phyloP scores from a whole-genome alignment of 2,329 filamentous ascomycete genomes.

The Fusarium globosum region DNA sequence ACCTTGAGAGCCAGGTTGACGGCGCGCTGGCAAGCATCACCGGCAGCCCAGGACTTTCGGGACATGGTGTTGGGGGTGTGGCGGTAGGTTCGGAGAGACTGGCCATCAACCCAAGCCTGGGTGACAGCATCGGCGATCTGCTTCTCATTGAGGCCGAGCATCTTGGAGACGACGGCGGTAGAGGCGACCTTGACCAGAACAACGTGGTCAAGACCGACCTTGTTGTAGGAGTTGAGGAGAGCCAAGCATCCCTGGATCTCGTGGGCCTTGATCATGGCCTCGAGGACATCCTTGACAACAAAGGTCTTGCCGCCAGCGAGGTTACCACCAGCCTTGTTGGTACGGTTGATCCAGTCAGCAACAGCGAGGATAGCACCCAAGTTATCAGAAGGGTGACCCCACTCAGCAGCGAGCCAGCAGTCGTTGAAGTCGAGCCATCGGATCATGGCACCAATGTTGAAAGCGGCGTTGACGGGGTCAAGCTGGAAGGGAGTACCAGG shows the following conservation, averaged over 20 bases:
- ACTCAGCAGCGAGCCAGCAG: constrained; percentile 99
- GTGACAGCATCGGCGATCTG: constrained; percentile 96
- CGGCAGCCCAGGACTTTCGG: constrained; percentile 98
- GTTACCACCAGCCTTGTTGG: constrained; percentile 80
- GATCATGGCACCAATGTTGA: constrained; percentile 99
- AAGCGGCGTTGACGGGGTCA: constrained; percentile 93
- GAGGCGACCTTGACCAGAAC: constrained; percentile 98
- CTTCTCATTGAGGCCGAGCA: constrained; percentile 88
- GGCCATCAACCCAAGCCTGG: constrained; percentile 97
- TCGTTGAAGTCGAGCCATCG: constrained; percentile 99
- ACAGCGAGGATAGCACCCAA: constrained; percentile 95
- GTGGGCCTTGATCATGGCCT: constrained; percentile 99
- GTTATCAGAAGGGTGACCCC: constrained; percentile 99
- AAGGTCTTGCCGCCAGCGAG: constrained; percentile 89
- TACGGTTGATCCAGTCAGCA: constrained; percentile 96
- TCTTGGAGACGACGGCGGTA: constrained; percentile 92
- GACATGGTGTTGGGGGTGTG: constrained; percentile 99
- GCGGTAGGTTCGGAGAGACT: constrained; percentile 95
- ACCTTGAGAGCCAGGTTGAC: constrained; percentile 94
- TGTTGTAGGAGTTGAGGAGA: constrained; percentile 98
- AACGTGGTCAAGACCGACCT: constrained; percentile 97
- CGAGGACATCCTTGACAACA: constrained; percentile 89
- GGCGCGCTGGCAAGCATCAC: constrained; percentile 95
- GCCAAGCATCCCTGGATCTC: constrained; percentile 98
- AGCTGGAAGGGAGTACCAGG: constrained; percentile 94